Conservation (phyloP, 202 grass and related monocot species). For the Brachypodium distachyon region DNA sequence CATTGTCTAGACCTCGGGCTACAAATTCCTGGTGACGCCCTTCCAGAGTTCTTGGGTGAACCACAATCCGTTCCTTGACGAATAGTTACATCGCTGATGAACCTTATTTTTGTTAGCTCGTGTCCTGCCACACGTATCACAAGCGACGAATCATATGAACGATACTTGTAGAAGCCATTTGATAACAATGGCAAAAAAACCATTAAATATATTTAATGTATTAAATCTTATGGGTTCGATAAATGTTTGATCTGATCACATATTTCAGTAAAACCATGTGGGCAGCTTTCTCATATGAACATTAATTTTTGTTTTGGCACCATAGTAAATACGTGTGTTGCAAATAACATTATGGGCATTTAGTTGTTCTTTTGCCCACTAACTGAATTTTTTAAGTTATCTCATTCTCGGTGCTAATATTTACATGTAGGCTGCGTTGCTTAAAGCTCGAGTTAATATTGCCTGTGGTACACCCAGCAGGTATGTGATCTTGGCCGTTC, state of each 20-base stretch:
- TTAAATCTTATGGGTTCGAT: not conserved
- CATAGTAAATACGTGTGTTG: not conserved
- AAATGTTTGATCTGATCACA: not conserved
- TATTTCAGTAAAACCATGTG: not conserved
- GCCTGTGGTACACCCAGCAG: slow-evolving; percentile 94
- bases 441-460: slow-evolving; percentile 77
- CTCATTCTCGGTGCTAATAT: not conserved
- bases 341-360: not conserved
- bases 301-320: not conserved
- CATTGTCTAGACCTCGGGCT: too few relatives aligned
- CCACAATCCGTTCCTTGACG: not conserved
- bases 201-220: not conserved
- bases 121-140: not conserved
- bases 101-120: not conserved
- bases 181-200: not conserved
- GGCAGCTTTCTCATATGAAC: not conserved
- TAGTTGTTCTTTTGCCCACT: slow-evolving; percentile 1
- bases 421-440: slow-evolving; percentile 39
- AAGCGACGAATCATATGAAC: not conserved
- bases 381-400: not conserved
- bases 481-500: slow-evolving; percentile 29
- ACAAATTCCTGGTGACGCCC: too few relatives aligned
- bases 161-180: not conserved
- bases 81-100: not conserved
- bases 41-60: too few relatives aligned